These are phyloP conservation scores for Tetrapisispora taiwanensis DNA, from an alignment of 805 yeast genomes.

Conservation along the genomic window DNA sequence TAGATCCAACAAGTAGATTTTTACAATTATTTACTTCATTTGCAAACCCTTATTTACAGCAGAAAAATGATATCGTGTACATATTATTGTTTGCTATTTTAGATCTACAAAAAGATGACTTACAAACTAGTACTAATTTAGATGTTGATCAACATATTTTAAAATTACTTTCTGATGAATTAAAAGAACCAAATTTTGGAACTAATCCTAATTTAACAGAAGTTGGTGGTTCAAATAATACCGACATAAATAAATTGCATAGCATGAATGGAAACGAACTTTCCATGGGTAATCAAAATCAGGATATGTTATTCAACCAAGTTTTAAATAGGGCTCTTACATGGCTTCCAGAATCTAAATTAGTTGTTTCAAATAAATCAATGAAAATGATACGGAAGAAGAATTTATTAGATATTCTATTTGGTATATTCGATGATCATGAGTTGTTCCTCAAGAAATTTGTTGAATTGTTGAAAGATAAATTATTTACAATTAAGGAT, in stretches of 20 bases:
- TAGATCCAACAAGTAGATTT: slow-evolving; percentile 84
- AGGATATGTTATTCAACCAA: slow-evolving; percentile 9
- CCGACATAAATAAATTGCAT: too few species aligned
- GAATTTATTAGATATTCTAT: slow-evolving; percentile 17
- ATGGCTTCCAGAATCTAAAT: slow-evolving; percentile 20
- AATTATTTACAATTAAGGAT: slow-evolving; percentile 13
- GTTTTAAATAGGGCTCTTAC: slow-evolving; percentile 14
- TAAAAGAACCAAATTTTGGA: slow-evolving; percentile 29
- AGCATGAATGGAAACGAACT: too few species aligned
- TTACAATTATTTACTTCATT: slow-evolving; percentile 71
- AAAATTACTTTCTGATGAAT: slow-evolving; percentile 29
- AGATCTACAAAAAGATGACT: slow-evolving; percentile 25
- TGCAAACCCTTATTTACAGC: slow-evolving; percentile 58
- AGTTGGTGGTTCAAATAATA: background rate
- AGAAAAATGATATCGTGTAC: slow-evolving; percentile 62
- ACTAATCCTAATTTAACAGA: slow-evolving; percentile 6
- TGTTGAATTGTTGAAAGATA: slow-evolving; percentile 14
- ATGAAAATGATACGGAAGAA: slow-evolving; percentile 5
- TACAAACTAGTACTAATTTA: slow-evolving; percentile 5
- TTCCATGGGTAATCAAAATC: too few species aligned
- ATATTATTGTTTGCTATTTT: slow-evolving; percentile 65
- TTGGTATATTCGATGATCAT: slow-evolving; percentile 20
- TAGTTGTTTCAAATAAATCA: slow-evolving; percentile 9
- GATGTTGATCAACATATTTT: slow-evolving; percentile 5
- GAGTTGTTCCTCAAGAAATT: slow-evolving; percentile 19